Base-by-base conservation (phyloP, 2,329 filamentous ascomycete species). In the Penicillium sp. region DNA sequence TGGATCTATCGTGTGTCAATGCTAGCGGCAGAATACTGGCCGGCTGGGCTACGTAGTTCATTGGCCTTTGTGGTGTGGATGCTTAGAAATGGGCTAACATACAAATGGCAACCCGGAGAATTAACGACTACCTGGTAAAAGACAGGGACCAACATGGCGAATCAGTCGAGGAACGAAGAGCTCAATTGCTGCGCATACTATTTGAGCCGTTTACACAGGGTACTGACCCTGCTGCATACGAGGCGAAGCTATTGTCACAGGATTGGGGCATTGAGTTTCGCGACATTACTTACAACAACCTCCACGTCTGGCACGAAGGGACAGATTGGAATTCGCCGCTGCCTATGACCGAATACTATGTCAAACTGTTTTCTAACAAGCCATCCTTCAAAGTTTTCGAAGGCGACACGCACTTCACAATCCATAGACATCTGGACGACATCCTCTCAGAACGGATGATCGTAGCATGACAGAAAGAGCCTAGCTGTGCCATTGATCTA, bases 321-420 rank as follows among this genome's bases (percentile, higher is more conserved):
- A 69, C 54, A 46, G 69, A 60, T 56, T 66, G 20, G 32, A 76
- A 62, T 58, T 66, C 56, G 4, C 72, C 38, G 31, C 58, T 74
- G 4, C 55, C 61, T n/a, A 65, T 76, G 29, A 66, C 74, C 5
- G 66, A 72, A n/a, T 75, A 72, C 18, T 49, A 69, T 77, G 65
- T 71, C 72, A 1, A 73, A 26, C 61, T 63, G 13, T 46, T 79
- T 31, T 73, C 72, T 2, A 63, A 76, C 34, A 63, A 64, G 5
- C 58, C 48, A n/a, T 43, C 58, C 3, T 57, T 78, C 10, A 59
- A 61, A 2, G 74, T 76, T 57, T 74, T 69, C 38, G 64, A 67
- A 14, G 66, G 66, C 1, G 71, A 75, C 22, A 59, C 56, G 6
- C 53, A 60, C 10, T 60, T 58, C 32, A 59, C 51, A 2, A 31